Evolutionary conservation across 805 yeast genomes (phyloP).

Genomic region (Starmerella davenportii): DNA sequence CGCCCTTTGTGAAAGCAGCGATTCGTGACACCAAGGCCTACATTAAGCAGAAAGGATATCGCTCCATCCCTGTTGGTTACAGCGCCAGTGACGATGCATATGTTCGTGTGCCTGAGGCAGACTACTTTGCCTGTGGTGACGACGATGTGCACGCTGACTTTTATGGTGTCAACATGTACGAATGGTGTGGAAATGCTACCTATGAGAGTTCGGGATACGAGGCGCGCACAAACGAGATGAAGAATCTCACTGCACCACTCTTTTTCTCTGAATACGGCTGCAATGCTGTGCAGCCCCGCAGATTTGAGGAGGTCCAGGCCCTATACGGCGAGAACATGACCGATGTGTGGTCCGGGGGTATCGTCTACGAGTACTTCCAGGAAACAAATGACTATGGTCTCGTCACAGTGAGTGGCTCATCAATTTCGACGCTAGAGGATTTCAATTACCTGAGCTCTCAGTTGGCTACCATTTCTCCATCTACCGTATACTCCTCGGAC

Average conservation of each 20-base stretch:
- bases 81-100: slow-evolving; percentile 77
- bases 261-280: slow-evolving; percentile 87
- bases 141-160: slow-evolving; percentile 41
- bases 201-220: slow-evolving; percentile 48
- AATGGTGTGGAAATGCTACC: slow-evolving; percentile 62
- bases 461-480: slow-evolving; percentile 36
- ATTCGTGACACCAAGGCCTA: slow-evolving; percentile 73
- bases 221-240: slow-evolving; percentile 53
- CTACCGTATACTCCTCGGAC: slow-evolving; percentile 26
- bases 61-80: slow-evolving; percentile 87
- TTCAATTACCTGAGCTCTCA: slow-evolving; percentile 38
- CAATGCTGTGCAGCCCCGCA: slow-evolving; percentile 54
- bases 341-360: slow-evolving; percentile 86
- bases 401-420: slow-evolving; percentile 34
- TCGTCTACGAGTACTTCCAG: slow-evolving; percentile 78
- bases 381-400: slow-evolving; percentile 72
- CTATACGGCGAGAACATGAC: slow-evolving; percentile 57
- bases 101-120: slow-evolving; percentile 62
- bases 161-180: slow-evolving; percentile 74
- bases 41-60: slow-evolving; percentile 45
- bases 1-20: slow-evolving; percentile 92
- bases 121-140: slow-evolving; percentile 72
- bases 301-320: slow-evolving; percentile 56
- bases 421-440: slow-evolving; percentile 45
- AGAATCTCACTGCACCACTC: slow-evolving; percentile 56